These are phyloP conservation scores for Hygrophorus russula DNA, from an alignment of 768 basidiomycete species.

Conservation along the genomic window DNA sequence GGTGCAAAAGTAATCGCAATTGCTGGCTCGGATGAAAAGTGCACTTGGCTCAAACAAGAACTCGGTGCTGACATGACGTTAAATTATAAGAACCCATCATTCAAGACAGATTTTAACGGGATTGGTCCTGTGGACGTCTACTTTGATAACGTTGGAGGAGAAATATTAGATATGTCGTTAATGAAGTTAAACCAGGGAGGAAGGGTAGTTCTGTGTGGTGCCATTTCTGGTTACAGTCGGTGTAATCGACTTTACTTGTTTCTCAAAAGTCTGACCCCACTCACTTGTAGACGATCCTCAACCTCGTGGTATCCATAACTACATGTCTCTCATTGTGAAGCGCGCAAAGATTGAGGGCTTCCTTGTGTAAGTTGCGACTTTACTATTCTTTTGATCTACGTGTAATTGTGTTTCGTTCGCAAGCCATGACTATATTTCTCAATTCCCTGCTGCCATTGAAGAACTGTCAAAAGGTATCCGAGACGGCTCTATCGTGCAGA, in stretches of 20 bases:
- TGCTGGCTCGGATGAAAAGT: slow-evolving; percentile 78
- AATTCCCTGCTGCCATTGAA: slow-evolving; percentile 45
- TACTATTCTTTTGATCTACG: not conserved
- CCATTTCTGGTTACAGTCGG: slow-evolving; percentile 78
- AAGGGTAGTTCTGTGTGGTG: slow-evolving; percentile 78
- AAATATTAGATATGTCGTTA: slow-evolving; percentile 68
- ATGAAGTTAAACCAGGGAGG: slow-evolving; percentile 68
- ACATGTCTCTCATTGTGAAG: slow-evolving; percentile 59
- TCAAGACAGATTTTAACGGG: slow-evolving; percentile 60
- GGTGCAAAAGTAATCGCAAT: slow-evolving; percentile 84
- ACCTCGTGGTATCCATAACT: slow-evolving; percentile 58
- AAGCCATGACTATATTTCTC: slow-evolving; percentile 64
- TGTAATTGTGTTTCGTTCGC: not conserved
- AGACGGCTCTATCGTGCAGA: slow-evolving; percentile 66
- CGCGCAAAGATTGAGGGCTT: slow-evolving; percentile 80
- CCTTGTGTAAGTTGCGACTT: slow-evolving; percentile 46
- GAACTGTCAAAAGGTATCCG: slow-evolving; percentile 47
- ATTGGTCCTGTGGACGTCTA: slow-evolving; percentile 76
- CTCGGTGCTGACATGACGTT: slow-evolving; percentile 74
- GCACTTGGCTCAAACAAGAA: slow-evolving; percentile 74
- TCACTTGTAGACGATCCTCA: slow-evolving; percentile 34
- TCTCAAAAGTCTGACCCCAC: not conserved
- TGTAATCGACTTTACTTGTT: not conserved
- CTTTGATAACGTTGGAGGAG: slow-evolving; percentile 74
- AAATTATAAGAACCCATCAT: slow-evolving; percentile 77